phyloP scores from a whole-genome alignment of 768 basidiomycete species.

The Mycena pura region DNA sequence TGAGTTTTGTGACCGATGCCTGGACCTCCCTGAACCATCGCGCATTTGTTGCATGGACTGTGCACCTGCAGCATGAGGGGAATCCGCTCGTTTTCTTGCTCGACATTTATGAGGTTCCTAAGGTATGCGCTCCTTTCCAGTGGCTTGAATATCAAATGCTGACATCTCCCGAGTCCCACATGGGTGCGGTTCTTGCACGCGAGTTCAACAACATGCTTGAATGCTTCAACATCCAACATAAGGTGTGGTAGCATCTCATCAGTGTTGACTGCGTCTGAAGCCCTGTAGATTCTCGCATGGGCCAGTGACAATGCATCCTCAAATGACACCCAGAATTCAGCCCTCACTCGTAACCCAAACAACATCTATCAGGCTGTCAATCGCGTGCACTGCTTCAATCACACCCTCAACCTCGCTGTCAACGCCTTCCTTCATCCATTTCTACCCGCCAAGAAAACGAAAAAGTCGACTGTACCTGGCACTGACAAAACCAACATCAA shows the following conservation, averaged over 20 bases:
- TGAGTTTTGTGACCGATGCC: neutral
- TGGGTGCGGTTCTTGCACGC: constrained; percentile 39
- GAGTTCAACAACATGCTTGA: constrained; percentile 42
- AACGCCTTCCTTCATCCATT: constrained; percentile 17
- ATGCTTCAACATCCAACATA: constrained; percentile 40
- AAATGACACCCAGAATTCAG: constrained; percentile 16
- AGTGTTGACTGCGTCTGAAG: neutral
- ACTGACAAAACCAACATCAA: too few species aligned
- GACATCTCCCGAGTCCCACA: constrained; percentile 36
- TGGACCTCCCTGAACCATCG: neutral
- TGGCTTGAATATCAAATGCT: neutral
- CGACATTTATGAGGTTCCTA: constrained; percentile 45
- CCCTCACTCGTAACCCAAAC: neutral
- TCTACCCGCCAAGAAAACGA: constrained; percentile 1
- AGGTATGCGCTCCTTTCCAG: constrained; percentile 18
- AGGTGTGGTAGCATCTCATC: constrained; percentile 35
- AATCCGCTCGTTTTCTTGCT: constrained; percentile 35
- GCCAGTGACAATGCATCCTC: constrained; percentile 21
- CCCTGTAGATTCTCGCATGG: constrained; percentile 2
- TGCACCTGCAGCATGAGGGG: constrained; percentile 41
- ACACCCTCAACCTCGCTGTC: constrained; percentile 15
- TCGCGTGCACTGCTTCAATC: constrained; percentile 15
- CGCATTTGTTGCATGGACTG: constrained; percentile 39
- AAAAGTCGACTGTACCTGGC: neutral
- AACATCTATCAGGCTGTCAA: constrained; percentile 4